phyloP scores from a whole-genome alignment of 345 rosid species.

The Dipteronia sinensis region DNA sequence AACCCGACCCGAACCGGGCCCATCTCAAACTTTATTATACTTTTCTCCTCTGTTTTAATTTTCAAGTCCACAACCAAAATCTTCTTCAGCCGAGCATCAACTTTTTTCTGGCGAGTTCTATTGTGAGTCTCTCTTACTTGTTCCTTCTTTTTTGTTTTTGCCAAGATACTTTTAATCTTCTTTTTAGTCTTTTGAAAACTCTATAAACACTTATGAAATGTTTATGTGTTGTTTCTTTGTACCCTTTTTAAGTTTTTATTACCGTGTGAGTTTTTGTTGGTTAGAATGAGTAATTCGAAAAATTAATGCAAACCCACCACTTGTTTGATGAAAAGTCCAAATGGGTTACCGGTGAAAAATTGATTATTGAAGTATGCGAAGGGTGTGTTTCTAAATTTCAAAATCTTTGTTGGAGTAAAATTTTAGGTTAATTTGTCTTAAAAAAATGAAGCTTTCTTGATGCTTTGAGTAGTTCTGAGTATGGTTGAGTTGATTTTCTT shows the following conservation, averaged over 20 bases:
- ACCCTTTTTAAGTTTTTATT: background rate
- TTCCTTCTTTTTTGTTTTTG: too few relatives aligned
- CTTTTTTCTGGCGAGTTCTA: background rate
- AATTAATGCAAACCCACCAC: background rate
- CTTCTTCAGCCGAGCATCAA: background rate
- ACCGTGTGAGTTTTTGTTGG: background rate
- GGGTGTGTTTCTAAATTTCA: background rate
- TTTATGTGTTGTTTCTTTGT: background rate
- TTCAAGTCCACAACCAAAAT: too few relatives aligned
- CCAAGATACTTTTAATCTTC: too few relatives aligned
- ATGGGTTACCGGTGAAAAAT: background rate
- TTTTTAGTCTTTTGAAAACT: background rate
- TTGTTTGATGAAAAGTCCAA: conserved; percentile 5
- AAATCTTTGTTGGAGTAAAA: background rate
- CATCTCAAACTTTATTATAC: too few relatives aligned
- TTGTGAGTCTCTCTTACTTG: conserved; percentile 1
- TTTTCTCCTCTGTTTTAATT: too few relatives aligned
- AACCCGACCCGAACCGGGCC: too few relatives aligned
- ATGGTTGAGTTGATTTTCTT: background rate
- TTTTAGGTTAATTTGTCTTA: background rate
- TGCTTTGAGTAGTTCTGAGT: background rate
- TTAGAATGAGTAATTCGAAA: background rate
- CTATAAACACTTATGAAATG: background rate
- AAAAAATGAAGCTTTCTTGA: background rate
- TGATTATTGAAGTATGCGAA: background rate